Conservation (phyloP, 108 stramenopile species). For the Cyclotella cryptica region DNA sequence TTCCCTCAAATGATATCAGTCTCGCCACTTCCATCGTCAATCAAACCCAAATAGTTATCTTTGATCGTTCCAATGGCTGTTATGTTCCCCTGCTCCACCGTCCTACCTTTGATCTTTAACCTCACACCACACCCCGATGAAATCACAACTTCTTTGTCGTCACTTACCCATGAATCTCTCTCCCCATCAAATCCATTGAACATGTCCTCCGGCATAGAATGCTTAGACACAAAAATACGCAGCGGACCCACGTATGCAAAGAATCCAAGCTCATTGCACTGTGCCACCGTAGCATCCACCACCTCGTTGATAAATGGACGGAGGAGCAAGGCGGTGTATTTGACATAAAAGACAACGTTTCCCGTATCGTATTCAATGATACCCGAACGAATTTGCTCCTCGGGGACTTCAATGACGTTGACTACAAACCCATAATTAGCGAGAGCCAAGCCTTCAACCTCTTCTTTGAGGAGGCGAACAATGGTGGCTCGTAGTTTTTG, state of each 20-base stretch:
- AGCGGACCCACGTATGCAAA: conserved; percentile 93
- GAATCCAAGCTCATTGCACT: conserved; percentile 91
- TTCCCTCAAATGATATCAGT: conserved; percentile 26
- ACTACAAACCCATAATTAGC: conserved; percentile 95
- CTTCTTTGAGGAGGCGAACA: conserved; percentile 86
- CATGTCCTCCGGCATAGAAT: conserved; percentile 96
- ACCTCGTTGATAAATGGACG: conserved; percentile 94
- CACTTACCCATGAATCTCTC: conserved; percentile 93
- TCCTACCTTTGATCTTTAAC: conserved; percentile 91
- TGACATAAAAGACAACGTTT: conserved; percentile 88
- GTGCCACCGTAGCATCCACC: conserved; percentile 90
- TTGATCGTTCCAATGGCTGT: conserved; percentile 95
- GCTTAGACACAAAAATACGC: conserved; percentile 92
- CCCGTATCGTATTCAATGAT: conserved; percentile 95
- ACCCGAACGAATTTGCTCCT: conserved; percentile 92
- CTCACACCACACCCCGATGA: conserved; percentile 89
- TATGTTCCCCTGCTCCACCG: conserved; percentile 92
- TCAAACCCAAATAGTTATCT: conserved; percentile 93
- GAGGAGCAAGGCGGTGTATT: conserved; percentile 89
- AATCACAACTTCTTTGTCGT: conserved; percentile 95
- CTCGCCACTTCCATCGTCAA: conserved; percentile 79
- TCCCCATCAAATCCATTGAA: conserved; percentile 92
- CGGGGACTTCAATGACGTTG: conserved; percentile 91
- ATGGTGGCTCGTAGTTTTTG: conserved; percentile 86
- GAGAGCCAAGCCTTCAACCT: conserved; percentile 91